These are phyloP conservation scores for Sclerotinia nivalis DNA, from an alignment of 2,329 filamentous ascomycete genomes.

Conservation along the genomic window DNA sequence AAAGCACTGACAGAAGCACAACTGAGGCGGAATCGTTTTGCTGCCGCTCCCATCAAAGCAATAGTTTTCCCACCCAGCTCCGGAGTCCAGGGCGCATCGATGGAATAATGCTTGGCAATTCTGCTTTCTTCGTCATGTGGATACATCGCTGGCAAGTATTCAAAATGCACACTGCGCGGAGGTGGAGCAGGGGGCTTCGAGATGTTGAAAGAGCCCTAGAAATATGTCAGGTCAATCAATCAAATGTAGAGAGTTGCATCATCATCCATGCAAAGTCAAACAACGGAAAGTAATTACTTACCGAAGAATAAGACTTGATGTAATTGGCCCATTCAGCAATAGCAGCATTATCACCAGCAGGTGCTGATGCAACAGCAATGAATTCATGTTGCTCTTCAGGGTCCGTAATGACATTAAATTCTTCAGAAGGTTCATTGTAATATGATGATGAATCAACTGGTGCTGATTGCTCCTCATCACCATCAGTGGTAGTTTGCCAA, in stretches of 20 bases:
- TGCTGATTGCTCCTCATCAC: background rate
- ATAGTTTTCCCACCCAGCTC: constrained; percentile 31
- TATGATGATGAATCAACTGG: constrained; percentile 4
- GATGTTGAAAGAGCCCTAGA: constrained; percentile 42
- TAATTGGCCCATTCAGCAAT: constrained; percentile 26
- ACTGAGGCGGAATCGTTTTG: constrained; percentile 36
- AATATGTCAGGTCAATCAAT: constrained; percentile 16
- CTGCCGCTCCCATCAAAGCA: constrained; percentile 33
- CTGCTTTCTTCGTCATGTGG: constrained; percentile 38
- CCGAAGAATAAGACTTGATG: constrained; percentile 28
- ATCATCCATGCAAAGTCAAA: background rate
- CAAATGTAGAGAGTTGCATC: background rate
- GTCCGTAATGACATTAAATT: background rate
- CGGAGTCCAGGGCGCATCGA: constrained; percentile 34
- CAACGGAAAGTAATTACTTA: constrained; percentile 3
- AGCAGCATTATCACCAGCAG: background rate
- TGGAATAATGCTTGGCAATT: constrained; percentile 30
- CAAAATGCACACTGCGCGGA: constrained; percentile 33
- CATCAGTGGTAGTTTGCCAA: constrained; percentile 15
- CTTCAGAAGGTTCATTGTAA: constrained; percentile 3
- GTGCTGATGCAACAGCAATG: constrained; percentile 21
- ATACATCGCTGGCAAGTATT: constrained; percentile 38
- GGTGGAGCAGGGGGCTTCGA: constrained; percentile 42
- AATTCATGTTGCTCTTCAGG: constrained; percentile 24
- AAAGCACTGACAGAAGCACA: constrained; percentile 43